These are phyloP conservation scores for Clitopilus hobsonii DNA, from an alignment of 768 basidiomycete genomes.

Conservation along the genomic window DNA sequence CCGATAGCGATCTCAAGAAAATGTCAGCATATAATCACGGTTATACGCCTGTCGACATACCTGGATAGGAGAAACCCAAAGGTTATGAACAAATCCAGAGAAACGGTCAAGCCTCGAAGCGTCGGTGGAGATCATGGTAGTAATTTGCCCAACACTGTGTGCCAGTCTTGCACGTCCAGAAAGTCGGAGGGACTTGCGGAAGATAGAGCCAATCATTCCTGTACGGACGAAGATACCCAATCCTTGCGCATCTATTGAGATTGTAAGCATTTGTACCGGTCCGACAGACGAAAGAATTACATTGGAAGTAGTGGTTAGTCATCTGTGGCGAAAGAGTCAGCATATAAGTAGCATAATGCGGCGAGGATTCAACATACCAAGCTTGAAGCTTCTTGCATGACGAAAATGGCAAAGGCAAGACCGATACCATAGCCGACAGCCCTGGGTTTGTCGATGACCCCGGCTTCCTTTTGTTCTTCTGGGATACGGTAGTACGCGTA, in stretches of 20 bases:
- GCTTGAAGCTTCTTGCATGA: constrained; percentile 41
- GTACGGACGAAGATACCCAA: constrained; percentile 15
- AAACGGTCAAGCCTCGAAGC: constrained; percentile 35
- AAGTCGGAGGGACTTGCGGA: constrained; percentile 47
- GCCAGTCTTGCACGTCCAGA: constrained; percentile 39
- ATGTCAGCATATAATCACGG: not conserved
- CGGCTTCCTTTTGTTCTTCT: constrained; percentile 21
- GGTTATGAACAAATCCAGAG: constrained; percentile 20
- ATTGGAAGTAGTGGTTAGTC: constrained; percentile 18
- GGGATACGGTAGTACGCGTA: constrained; percentile 30
- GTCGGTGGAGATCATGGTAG: constrained; percentile 46
- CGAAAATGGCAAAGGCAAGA: constrained; percentile 42
- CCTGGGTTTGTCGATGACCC: constrained; percentile 26
- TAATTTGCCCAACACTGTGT: constrained; percentile 43
- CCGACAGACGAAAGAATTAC: constrained; percentile 1
- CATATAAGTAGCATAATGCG: not conserved
- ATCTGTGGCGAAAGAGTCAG: constrained; percentile 6
- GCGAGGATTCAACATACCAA: constrained; percentile 17
- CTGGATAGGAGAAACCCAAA: constrained; percentile 29
- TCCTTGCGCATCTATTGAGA: not conserved
- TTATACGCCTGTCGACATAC: constrained; percentile 5
- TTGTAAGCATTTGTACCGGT: not conserved
- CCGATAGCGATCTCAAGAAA: constrained; percentile 37
- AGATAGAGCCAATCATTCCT: constrained; percentile 30
- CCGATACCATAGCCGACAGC: constrained; percentile 52